phyloP scores from a whole-genome alignment of 163 green algal species.

The Chlorella variabilis region DNA sequence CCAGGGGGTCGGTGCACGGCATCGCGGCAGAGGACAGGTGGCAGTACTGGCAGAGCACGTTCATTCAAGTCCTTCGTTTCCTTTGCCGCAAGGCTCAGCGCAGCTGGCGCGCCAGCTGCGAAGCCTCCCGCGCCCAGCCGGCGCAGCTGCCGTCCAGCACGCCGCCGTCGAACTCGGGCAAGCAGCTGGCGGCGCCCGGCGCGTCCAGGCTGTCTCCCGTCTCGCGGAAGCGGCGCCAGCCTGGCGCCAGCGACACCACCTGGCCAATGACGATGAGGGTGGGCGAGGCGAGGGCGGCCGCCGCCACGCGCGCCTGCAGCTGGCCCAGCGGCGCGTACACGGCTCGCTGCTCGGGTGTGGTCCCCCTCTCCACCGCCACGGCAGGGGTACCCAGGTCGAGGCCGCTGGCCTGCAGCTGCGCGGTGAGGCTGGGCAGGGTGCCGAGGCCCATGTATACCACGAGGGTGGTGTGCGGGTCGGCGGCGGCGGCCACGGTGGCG shows the following conservation, averaged over 20 bases:
- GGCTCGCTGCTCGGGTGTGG: slow-evolving; percentile 83
- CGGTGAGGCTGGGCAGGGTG: slow-evolving; percentile 81
- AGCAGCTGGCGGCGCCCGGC: background rate
- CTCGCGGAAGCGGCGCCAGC: slow-evolving; percentile 61
- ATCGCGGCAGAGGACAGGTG: no score
- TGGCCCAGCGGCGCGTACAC: slow-evolving; percentile 78
- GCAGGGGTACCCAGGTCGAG: slow-evolving; percentile 78
- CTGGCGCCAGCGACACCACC: slow-evolving; percentile 84
- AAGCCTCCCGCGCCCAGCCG: background rate
- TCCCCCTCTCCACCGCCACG: slow-evolving; percentile 95
- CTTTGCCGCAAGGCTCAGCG: no score
- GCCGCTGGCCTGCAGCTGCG: slow-evolving; percentile 72
- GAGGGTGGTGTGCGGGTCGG: slow-evolving; percentile 90
- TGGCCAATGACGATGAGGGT: slow-evolving; percentile 96
- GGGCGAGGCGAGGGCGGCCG: slow-evolving; percentile 82
- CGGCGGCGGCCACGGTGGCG: slow-evolving; percentile 48
- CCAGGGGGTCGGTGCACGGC: no score
- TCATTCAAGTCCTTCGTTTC: no score
- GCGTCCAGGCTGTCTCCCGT: slow-evolving; percentile 12
- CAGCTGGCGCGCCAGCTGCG: background rate
- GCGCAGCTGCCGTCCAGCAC: background rate
- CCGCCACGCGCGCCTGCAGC: slow-evolving; percentile 70
- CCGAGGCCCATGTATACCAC: slow-evolving; percentile 98
- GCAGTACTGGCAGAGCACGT: no score
- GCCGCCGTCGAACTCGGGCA: background rate